Evolutionary conservation across 345 rosid species (phyloP).

Genomic region (rapeseed (Brassica napus)): DNA sequence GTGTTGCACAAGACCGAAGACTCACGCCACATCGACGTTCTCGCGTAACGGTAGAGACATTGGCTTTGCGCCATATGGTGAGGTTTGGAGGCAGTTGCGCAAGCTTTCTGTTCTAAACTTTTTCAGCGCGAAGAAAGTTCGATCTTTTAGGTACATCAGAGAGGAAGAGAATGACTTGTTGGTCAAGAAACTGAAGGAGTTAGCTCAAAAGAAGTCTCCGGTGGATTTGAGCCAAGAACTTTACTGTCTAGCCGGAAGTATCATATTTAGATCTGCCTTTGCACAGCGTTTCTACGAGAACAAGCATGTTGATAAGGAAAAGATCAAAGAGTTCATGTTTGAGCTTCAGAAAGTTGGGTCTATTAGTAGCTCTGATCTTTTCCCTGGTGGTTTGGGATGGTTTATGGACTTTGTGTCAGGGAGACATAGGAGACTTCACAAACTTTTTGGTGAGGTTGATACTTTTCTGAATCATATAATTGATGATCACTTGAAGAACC

Average conservation of each 20-base stretch:
- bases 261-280: slow-evolving; percentile 24
- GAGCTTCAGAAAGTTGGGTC: not conserved
- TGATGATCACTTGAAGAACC: slow-evolving; percentile 6
- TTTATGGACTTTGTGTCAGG: slow-evolving; percentile 25
- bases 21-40: slow-evolving; percentile 8
- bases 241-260: slow-evolving; percentile 1
- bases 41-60: slow-evolving; percentile 18
- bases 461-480: slow-evolving; percentile 8
- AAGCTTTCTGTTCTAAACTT: slow-evolving; percentile 28
- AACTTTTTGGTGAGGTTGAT: slow-evolving; percentile 17
- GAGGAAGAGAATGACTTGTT: slow-evolving; percentile 34
- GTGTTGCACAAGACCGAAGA: slow-evolving; percentile 33
- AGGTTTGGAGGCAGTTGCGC: slow-evolving; percentile 35
- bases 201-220: slow-evolving; percentile 11
- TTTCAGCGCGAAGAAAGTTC: slow-evolving; percentile 14
- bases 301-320: slow-evolving; percentile 18
- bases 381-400: slow-evolving; percentile 29
- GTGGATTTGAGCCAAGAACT: slow-evolving; percentile 31
- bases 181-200: slow-evolving; percentile 22
- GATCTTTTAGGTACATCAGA: slow-evolving; percentile 32
- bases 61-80: slow-evolving; percentile 33
- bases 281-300: slow-evolving; percentile 19
- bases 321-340: slow-evolving; percentile 9
- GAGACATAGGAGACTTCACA: slow-evolving; percentile 11
- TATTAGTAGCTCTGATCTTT: slow-evolving; percentile 24